phyloP scores from a whole-genome alignment of 1,284 basidiomycete species.

The Hemileccinum hortonii region DNA sequence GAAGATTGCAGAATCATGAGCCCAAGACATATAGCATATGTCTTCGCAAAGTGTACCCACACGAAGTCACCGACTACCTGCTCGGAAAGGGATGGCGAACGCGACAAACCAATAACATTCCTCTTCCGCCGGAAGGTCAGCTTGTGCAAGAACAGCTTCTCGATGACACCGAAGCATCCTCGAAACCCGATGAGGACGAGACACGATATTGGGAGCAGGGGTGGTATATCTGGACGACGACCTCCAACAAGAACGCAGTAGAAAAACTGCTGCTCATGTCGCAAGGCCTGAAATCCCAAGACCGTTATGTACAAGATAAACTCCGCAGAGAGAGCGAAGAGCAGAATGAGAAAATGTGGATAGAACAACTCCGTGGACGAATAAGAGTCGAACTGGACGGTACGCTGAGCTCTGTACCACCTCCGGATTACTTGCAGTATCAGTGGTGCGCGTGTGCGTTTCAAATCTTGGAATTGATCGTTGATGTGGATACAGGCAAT shows the following conservation, averaged over 20 bases:
- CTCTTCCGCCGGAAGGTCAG: slow-evolving; percentile 64
- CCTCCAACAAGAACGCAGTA: slow-evolving; percentile 50
- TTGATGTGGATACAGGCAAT: slow-evolving; percentile 25
- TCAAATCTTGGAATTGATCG: background rate
- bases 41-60: slow-evolving; percentile 67
- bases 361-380: slow-evolving; percentile 22
- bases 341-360: slow-evolving; percentile 21
- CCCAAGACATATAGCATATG: slow-evolving; percentile 69
- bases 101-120: slow-evolving; percentile 37
- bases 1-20: slow-evolving; percentile 52
- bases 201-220: slow-evolving; percentile 69
- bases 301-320: slow-evolving; percentile 30
- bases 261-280: slow-evolving; percentile 62
- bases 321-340: slow-evolving; percentile 12
- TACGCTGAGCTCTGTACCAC: slow-evolving; percentile 23
- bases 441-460: slow-evolving; percentile 21
- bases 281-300: slow-evolving; percentile 51
- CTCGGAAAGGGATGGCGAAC: slow-evolving; percentile 31
- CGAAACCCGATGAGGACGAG: slow-evolving; percentile 32
- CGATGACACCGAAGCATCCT: slow-evolving; percentile 38
- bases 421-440: slow-evolving; percentile 22
- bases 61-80: slow-evolving; percentile 63
- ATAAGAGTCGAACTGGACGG: slow-evolving; percentile 31
- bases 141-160: slow-evolving; percentile 23
- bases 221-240: slow-evolving; percentile 70